A percentile compares a stretch with the other conserved stretches of the same genome.
phyloP scores from a whole-genome alignment of 2,329 filamentous ascomycete genomes.

The Chaetomium strumarium region DNA sequence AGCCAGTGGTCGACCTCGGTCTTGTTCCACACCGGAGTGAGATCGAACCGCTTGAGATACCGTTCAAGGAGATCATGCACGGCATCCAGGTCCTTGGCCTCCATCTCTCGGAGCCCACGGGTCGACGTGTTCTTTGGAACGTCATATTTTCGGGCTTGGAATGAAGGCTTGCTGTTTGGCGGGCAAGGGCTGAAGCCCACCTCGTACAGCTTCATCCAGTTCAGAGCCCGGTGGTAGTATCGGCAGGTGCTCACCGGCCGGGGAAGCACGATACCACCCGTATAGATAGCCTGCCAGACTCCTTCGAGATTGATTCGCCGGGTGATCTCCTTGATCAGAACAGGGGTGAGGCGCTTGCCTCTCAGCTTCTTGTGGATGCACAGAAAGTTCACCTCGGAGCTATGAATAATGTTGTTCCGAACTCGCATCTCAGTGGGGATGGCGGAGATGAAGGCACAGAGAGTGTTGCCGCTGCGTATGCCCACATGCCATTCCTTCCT shows the following conservation, averaged over 20 bases:
- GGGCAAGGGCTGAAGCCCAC: conserved; percentile 91
- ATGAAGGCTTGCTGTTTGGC: conserved; percentile 71
- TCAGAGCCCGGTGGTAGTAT: conserved; percentile 88
- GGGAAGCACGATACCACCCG: conserved; percentile 82
- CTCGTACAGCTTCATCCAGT: conserved; percentile 95
- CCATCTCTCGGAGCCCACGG: conserved; percentile 73
- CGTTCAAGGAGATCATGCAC: conserved; percentile 69
- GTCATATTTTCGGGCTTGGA: conserved; percentile 81
- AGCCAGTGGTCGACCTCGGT: conserved; percentile 89
- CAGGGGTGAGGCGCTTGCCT: conserved; percentile 82
- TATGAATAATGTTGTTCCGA: conserved; percentile 65
- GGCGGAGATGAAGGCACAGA: conserved; percentile 94
- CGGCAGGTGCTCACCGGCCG: conserved; percentile 88
- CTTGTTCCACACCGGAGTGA: conserved; percentile 73
- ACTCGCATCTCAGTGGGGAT: conserved; percentile 81
- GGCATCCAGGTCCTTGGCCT: conserved; percentile 67
- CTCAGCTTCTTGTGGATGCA: conserved; percentile 98
- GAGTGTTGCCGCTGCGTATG: conserved; percentile 76
- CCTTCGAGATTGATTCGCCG: conserved; percentile 80
- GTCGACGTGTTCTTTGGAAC: conserved; percentile 69
- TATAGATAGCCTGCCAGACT: conserved; percentile 95
- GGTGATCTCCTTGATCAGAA: conserved; percentile 97
- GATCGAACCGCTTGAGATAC: conserved; percentile 74
- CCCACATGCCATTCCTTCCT: conserved; percentile 91
- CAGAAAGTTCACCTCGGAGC: conserved; percentile 96